Evolutionary conservation across 805 yeast genomes (phyloP), one percentile per base, ranked within the genome.

Genomic region (Candida sakaeoensis): DNA sequence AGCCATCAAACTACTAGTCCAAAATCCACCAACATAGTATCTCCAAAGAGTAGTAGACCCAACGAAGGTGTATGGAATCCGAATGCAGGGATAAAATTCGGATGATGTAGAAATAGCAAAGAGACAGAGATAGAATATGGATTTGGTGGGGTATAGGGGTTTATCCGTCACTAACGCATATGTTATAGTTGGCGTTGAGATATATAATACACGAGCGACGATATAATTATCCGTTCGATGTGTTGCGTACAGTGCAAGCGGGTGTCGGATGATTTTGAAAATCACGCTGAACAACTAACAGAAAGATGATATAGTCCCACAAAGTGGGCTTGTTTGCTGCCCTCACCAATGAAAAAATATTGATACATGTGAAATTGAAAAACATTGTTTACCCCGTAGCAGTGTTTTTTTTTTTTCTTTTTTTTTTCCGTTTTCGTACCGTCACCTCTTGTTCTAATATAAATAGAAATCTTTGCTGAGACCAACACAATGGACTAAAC

Each of bases 31-130:
- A 6, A 14, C 13, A 2, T 39, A 13, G 31, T 33, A 6, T 39
- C 42, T 2, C 42, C 42, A 6, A 32, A 39, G 33, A 26, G 42
- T 18, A 39, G 23, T 16, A 33, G 25, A 30, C 35, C 43, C 8
- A 36, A 32, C 5, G 33, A 36, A 15, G 42, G 45, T 13, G 12
- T 39, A 7, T 52, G 54, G 55, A 37, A 50, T 31, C 49, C 52
- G 2, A 39, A 39, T 13, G 37, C 45, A 10, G 54, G 46, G 14
- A 48, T 51, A 4, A 47, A 44, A 30, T 51, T 51, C 43, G 44
- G 39, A 10, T 40, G 23, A 33, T 26, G 18, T 13, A 28, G 12
- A 36, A 7, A 12, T 24, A 25, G 27, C 22, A 30, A 28, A 5
- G n/a, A n/a, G n/a, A n/a, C n/a, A n/a, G n/a, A n/a, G n/a, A n/a